Evolutionary conservation across 345 rosid species (phyloP).

Genomic region (Firmiana major): DNA sequence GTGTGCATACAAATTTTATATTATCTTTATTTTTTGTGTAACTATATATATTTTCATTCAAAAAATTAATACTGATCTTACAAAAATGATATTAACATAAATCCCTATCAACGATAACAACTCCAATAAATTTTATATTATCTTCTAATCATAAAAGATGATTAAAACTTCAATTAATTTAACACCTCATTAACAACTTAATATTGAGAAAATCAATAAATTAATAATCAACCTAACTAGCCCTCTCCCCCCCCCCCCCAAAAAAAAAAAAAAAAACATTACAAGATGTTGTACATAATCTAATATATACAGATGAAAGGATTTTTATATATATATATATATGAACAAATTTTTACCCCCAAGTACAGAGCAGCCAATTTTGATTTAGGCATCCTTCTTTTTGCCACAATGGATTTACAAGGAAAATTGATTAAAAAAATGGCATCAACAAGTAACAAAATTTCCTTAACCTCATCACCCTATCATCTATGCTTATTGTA

Average conservation of each 20-base stretch:
- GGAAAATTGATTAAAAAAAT: background rate
- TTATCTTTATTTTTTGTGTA: too few species aligned
- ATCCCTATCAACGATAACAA: too few species aligned
- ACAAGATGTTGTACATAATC: background rate
- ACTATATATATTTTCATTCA: too few species aligned
- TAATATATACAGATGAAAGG: background rate
- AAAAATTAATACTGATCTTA: too few species aligned
- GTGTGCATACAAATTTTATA: too few species aligned
- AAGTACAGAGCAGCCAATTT: background rate
- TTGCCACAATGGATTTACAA: background rate
- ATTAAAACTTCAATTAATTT: background rate
- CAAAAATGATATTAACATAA: too few species aligned
- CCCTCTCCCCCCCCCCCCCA: too few species aligned
- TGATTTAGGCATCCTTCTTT: background rate
- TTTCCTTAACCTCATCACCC: background rate
- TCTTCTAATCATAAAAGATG: background rate
- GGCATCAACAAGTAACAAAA: background rate
- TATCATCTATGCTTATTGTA: constrained; percentile 7
- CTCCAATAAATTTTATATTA: too few species aligned
- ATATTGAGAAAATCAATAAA: background rate
- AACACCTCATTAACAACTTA: background rate
- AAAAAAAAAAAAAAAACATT: background rate
- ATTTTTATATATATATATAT: background rate
- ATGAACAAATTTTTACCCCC: background rate
- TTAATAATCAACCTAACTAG: too few species aligned